Evolutionary conservation across 2,329 filamentous ascomycete genomes (phyloP), one percentile per base, ranked within the genome.

Genomic region (Colletotrichum spaethianum): DNA sequence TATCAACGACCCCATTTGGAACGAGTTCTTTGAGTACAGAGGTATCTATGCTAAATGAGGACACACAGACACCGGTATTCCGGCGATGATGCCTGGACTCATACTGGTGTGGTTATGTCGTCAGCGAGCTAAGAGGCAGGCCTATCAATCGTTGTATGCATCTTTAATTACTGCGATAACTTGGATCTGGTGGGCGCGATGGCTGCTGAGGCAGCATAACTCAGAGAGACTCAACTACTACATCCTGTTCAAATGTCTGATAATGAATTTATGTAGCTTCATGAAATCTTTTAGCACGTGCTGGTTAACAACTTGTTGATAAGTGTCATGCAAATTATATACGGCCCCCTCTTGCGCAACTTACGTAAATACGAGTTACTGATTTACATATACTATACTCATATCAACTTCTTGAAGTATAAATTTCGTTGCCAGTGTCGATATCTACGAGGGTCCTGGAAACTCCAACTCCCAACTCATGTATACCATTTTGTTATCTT

Each of bases 21-120:
- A 72, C 42, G 65, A 76, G 67, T 84, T 79, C 40, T 83, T 84
- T 71, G 81, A 83, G 68, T 84, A 79, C 55, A 74, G 82, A 38
- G 83, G 81, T 0, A 73, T 84, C 26, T 80, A 82, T 52, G 55
- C 55, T 1, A 36, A 28, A 55, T 36, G 52, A 55, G 11, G 23
- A 18, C 44, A 23, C 12, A 23, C 2, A n/a, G 26, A 52, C 26
- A 2, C 14, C 2, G 26, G 16, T 11, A 31, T 31, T 6, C 6
- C 7, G 1, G 3, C 20, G 44, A 16, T 36, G 1, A n/a, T 11
- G 7, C 1, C 9, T 14, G n/a, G n/a, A 26, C 4, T 12, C 23
- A n/a, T 14, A 14, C 44, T 14, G 1, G 8, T 48, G 4, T 12
- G 14, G 4, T 9, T 48, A 5, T 12, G 5, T 48, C 1, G 1